These are phyloP conservation scores for Saturnispora galanensis DNA, from an alignment of 805 yeast genomes.

Conservation along the genomic window DNA sequence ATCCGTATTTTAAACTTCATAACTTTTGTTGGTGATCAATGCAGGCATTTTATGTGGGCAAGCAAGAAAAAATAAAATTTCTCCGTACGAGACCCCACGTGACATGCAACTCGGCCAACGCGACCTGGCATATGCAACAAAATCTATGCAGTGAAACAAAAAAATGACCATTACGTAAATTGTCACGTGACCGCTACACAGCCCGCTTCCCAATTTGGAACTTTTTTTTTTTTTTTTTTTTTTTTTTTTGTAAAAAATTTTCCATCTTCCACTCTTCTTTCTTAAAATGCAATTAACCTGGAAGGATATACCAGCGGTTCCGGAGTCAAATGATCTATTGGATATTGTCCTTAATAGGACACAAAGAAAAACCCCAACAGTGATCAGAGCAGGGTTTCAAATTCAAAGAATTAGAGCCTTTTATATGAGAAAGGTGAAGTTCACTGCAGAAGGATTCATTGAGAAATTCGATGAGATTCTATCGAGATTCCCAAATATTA, in stretches of 20 bases:
- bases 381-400: constrained; percentile 90
- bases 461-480: constrained; percentile 85
- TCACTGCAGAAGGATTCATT: constrained; percentile 90
- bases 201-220: not conserved
- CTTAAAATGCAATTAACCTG: constrained; percentile 82
- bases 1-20: not conserved
- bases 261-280: not conserved
- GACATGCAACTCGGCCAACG: too few species aligned
- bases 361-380: constrained; percentile 99
- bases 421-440: constrained; percentile 96
- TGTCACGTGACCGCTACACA: too few species aligned
- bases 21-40: not conserved
- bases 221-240: not conserved
- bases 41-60: not conserved
- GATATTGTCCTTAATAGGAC: constrained; percentile 96
- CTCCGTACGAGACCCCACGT: too few species aligned
- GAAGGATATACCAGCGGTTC: constrained; percentile 97
- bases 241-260: not conserved
- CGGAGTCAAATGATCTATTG: constrained; percentile 83
- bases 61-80: too few species aligned
- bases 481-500: constrained; percentile 88
- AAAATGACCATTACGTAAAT: too few species aligned
- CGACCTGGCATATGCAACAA: too few species aligned
- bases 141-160: too few species aligned
- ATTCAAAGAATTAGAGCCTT: constrained; percentile 94